Evolutionary conservation across 148 eudicot genomes (phyloP), one percentile per base, ranked within the genome.

Genomic region (Camellia granthamiana): DNA sequence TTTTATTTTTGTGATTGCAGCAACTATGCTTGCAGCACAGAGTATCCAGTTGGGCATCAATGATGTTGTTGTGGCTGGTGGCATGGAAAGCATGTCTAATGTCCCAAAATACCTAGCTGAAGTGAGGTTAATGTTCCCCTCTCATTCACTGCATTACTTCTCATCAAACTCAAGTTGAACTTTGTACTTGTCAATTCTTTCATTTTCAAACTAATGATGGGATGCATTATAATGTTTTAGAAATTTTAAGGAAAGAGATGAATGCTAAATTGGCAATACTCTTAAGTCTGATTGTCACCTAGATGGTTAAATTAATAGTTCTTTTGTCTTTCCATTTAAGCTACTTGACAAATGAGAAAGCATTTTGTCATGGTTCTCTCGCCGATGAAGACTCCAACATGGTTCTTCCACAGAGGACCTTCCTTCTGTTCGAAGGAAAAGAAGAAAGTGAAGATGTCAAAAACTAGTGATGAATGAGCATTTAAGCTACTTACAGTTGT

Each of bases 71-170:
- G 95, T 96, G 77, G 93, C 99, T 64, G 99, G 99, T 88, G 99
- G 99, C 83, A 96, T 96, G 99, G 99, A 96, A 80, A 96, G 98
- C 95, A 96, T 96, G 99, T 96, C 99, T 54, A 96, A 96, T 81
- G 92, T 82, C 71, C 99, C 98, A 7, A 96, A 96, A 85, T 96
- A 96, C 81, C 67, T 96, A 72, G 92, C 98, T 46, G 95, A 96
- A 82, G 92, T 95, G 71, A 96, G 99, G 98, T 95, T 82, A 61
- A 62, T 2, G n/a, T 54, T 69, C 74, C 74, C 23, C 54, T 76
- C 58, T 79, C 52, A 7, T 47, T 59, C 7, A 51, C 61, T 52
- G 47, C 18, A 19, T 67, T 3, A 13, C 47, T 76, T 46, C 71
- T 15, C 44, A 38, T 16, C 72, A 60, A 76, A 47, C 52, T 30